These are phyloP conservation scores for Agrostemma githago DNA, from an alignment of 148 eudicot species.

Conservation along the genomic window DNA sequence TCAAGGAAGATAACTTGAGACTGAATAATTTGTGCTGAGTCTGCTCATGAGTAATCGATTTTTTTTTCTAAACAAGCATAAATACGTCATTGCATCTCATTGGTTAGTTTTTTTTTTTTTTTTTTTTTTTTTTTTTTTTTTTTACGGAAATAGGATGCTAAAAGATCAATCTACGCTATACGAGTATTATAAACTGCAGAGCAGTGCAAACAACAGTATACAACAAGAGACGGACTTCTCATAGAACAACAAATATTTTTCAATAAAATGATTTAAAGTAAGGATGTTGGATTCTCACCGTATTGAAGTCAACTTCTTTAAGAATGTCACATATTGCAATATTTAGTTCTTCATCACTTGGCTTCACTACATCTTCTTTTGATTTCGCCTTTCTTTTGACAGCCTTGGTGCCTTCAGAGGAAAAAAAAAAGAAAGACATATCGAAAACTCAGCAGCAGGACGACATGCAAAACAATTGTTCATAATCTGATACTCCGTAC, in stretches of 20 bases:
- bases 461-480: not conserved
- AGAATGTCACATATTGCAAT: constrained; percentile 75
- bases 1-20: no score
- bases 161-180: no score
- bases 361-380: constrained; percentile 55
- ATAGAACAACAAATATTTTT: not conserved
- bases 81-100: no score
- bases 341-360: constrained; percentile 71
- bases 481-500: not conserved
- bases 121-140: no score
- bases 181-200: not conserved
- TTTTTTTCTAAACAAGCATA: no score
- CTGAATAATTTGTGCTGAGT: no score
- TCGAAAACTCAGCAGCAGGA: not conserved
- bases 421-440: constrained; percentile 9
- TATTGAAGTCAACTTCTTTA: constrained; percentile 91
- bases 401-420: constrained; percentile 48
- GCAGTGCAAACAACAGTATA: not conserved
- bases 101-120: no score
- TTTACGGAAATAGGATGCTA: no score
- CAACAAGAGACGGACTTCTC: not conserved
- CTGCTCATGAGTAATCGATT: no score
- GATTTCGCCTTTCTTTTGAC: constrained; percentile 58
- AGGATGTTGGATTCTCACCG: constrained; percentile 42
- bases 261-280: not conserved